A percentile compares a stretch with the other conserved stretches of the same genome.
phyloP scores from a whole-genome alignment of 1,284 basidiomycete genomes.

The Pseudozyma tsukubaensis region DNA sequence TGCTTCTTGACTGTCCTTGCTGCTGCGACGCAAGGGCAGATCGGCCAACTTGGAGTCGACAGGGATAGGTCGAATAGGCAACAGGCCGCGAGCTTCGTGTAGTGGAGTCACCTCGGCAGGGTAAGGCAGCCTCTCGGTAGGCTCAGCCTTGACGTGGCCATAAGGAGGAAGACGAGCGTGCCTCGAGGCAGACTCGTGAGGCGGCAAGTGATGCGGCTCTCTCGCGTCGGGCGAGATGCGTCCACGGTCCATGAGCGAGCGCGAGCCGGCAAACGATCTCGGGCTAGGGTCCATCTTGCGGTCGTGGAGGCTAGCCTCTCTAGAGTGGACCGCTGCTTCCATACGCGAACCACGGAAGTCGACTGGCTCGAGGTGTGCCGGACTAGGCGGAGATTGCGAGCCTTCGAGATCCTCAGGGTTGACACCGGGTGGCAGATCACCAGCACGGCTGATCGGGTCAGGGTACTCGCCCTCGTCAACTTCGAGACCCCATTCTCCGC shows the following conservation, averaged over 20 bases:
- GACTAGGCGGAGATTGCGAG: constrained; percentile 32
- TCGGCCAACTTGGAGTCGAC: constrained; percentile 38
- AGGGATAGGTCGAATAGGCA: constrained; percentile 49
- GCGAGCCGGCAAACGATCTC: constrained; percentile 9
- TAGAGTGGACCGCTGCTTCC: constrained; percentile 4
- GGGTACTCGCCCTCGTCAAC: constrained; percentile 59
- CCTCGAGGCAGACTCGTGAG: constrained; percentile 13
- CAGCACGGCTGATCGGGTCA: constrained; percentile 53
- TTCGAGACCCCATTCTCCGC: constrained; percentile 60
- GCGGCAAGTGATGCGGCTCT: constrained; percentile 8
- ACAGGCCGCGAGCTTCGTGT: constrained; percentile 41
- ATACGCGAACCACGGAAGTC: constrained; percentile 15
- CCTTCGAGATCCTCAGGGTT: constrained; percentile 39
- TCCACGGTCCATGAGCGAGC: constrained; percentile 7
- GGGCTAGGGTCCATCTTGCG: constrained; percentile 13
- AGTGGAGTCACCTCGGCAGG: constrained; percentile 39
- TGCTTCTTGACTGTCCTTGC: constrained; percentile 4
- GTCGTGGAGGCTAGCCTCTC: constrained; percentile 11
- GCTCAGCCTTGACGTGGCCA: constrained; percentile 13
- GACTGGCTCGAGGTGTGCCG: constrained; percentile 15
- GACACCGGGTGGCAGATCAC: constrained; percentile 39
- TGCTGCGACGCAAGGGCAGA: constrained; percentile 20
- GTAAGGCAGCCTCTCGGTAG: constrained; percentile 21
- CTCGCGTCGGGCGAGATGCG: constrained; percentile 21
- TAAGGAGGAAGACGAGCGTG: constrained; percentile 19